Conservation (phyloP, 495 filamentous ascomycete species). For the Hypoxylon rickii region DNA sequence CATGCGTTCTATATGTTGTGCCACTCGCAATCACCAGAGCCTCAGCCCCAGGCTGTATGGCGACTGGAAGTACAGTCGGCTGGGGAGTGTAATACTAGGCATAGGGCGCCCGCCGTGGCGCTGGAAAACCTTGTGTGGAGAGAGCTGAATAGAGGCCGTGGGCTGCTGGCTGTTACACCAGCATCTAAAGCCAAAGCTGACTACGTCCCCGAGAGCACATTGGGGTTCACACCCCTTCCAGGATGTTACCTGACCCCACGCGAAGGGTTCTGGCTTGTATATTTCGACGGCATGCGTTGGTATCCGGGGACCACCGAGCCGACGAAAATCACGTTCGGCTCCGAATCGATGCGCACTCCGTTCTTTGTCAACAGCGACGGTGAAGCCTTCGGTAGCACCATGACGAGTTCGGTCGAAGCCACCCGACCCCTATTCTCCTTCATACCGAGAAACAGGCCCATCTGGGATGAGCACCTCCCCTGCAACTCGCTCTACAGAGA, state of each 20-base stretch:
- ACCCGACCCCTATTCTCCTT: constrained; percentile 1
- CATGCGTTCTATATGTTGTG: neutral
- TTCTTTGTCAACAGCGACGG: constrained; percentile 2
- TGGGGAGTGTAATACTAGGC: neutral
- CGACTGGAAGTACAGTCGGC: neutral
- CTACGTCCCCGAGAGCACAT: neutral
- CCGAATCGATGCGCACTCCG: neutral
- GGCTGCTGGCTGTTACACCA: neutral
- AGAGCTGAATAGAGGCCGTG: neutral
- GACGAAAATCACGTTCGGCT: neutral
- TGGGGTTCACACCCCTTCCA: neutral
- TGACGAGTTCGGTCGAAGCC: neutral
- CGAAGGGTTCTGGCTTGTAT: constrained; percentile 7
- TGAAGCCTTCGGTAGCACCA: neutral
- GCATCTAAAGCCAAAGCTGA: neutral
- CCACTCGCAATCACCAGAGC: neutral
- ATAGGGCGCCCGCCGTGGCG: neutral
- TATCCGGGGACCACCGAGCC: neutral
- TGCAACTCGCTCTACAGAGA: neutral
- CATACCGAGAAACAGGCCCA: neutral
- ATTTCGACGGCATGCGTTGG: constrained; percentile 16
- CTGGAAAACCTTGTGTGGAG: neutral
- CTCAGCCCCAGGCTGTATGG: neutral
- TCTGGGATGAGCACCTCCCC: neutral
- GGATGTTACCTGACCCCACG: neutral